Conservation (phyloP, 2,329 filamentous ascomycete species). For the Beauveria australis region DNA sequence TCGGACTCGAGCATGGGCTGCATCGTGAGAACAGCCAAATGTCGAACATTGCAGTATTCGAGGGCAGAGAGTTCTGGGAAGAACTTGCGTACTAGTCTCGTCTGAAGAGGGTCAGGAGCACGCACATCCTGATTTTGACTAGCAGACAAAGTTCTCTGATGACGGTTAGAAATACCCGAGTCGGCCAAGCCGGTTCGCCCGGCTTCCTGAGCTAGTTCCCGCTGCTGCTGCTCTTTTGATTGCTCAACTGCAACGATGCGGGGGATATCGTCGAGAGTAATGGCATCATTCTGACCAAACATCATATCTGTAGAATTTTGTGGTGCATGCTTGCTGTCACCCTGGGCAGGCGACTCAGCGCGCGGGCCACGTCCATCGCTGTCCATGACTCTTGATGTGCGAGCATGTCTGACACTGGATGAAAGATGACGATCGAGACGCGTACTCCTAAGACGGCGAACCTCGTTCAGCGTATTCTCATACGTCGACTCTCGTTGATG, state of each 20-base stretch:
- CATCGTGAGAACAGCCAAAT: constrained; percentile 91
- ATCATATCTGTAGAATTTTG: constrained; percentile 65
- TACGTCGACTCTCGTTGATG: constrained; percentile 68
- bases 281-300: constrained; percentile 81
- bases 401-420: constrained; percentile 81
- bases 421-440: constrained; percentile 91
- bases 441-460: constrained; percentile 83
- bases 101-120: constrained; percentile 42
- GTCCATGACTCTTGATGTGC: constrained; percentile 88
- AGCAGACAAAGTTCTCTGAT: constrained; percentile 53
- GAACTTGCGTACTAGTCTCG: constrained; percentile 63
- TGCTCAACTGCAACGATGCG: constrained; percentile 94
- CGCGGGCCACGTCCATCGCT: constrained; percentile 51
- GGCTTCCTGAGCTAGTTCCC: constrained; percentile 49
- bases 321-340: constrained; percentile 31
- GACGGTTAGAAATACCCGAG: constrained; percentile 51
- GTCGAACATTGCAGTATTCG: constrained; percentile 95
- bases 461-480: constrained; percentile 93
- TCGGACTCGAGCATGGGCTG: constrained; percentile 83
- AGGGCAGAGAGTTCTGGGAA: constrained; percentile 93
- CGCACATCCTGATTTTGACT: constrained; percentile 44
- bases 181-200: constrained; percentile 46
- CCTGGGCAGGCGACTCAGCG: constrained; percentile 63
- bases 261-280: constrained; percentile 93
- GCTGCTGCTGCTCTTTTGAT: constrained; percentile 69